Evolutionary conservation across 2,329 filamentous ascomycete species (phyloP).

Genomic region (Xylaria sp.): DNA sequence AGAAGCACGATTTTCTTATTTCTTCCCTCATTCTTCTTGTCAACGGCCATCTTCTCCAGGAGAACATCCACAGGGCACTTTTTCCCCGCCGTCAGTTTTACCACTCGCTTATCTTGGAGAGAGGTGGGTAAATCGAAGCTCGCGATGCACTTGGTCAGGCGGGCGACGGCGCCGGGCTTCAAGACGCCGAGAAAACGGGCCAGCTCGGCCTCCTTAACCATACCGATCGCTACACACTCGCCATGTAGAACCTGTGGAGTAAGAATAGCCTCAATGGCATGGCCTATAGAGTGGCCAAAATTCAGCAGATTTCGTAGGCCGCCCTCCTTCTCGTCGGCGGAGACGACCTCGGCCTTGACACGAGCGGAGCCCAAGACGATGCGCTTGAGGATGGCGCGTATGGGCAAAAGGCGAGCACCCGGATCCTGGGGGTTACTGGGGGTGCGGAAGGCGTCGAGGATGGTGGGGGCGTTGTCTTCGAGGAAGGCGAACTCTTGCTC

Average conservation of each 20-base stretch:
- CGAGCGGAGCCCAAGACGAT: slow-evolving; percentile 90
- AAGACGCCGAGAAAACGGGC: slow-evolving; percentile 88
- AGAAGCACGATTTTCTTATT: slow-evolving; percentile 97
- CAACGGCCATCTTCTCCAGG: slow-evolving; percentile 93
- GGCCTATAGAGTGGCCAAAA: slow-evolving; percentile 97
- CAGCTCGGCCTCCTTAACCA: slow-evolving; percentile 97
- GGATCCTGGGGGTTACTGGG: slow-evolving; percentile 59
- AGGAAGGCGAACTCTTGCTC: slow-evolving; percentile 85
- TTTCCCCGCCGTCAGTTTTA: slow-evolving; percentile 85
- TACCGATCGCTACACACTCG: slow-evolving; percentile 95
- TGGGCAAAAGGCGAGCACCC: slow-evolving; percentile 71
- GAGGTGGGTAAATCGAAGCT: slow-evolving; percentile 91
- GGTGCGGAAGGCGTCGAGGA: slow-evolving; percentile 77
- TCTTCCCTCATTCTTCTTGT: slow-evolving; percentile 97
- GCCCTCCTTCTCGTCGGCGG: slow-evolving; percentile 91
- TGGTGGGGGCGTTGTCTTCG: slow-evolving; percentile 81
- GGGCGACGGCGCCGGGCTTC: slow-evolving; percentile 85
- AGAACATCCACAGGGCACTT: slow-evolving; percentile 86
- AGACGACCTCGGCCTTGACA: slow-evolving; percentile 94
- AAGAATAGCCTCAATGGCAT: slow-evolving; percentile 94
- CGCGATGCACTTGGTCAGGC: slow-evolving; percentile 91
- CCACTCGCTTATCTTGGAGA: slow-evolving; percentile 82
- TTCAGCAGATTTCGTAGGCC: slow-evolving; percentile 94
- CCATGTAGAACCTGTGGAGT: slow-evolving; percentile 96
- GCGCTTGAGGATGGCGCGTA: slow-evolving; percentile 76